Evolutionary conservation across 2,329 filamentous ascomycete species (phyloP).

Genomic region (Colletotrichum sp.): DNA sequence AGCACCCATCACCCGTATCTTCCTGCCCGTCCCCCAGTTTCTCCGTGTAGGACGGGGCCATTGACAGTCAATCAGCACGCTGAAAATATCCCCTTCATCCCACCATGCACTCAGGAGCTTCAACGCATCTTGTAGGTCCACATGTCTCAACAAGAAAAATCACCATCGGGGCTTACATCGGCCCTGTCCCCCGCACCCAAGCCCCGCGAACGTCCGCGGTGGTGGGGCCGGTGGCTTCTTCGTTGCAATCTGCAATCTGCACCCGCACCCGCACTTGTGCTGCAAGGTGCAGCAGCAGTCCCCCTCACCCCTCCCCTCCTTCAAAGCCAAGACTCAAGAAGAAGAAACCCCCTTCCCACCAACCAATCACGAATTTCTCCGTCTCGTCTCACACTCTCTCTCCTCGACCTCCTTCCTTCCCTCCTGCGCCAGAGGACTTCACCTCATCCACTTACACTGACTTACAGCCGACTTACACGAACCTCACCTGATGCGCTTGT

Average conservation of each 20-base stretch:
- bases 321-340: not conserved
- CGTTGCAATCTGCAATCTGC: not conserved
- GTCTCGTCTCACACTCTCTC: not conserved
- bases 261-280: not conserved
- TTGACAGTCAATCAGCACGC: not conserved
- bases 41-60: not conserved
- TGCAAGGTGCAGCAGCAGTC: not conserved
- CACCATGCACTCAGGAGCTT: not conserved
- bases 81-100: not conserved
- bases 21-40: not conserved
- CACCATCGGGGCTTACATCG: not conserved
- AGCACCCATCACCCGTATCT: not conserved
- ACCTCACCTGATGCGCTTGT: not conserved
- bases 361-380: slow-evolving; percentile 20
- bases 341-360: not conserved
- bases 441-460: not conserved
- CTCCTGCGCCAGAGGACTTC: not conserved
- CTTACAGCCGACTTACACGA: not conserved
- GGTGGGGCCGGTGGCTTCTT: not conserved
- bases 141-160: not conserved
- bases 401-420: not conserved
- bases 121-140: not conserved
- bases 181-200: not conserved
- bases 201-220: not conserved
- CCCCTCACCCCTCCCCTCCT: not conserved